phyloP scores from a whole-genome alignment of 2,329 filamentous ascomycete genomes.

The Aspergillus flavus region DNA sequence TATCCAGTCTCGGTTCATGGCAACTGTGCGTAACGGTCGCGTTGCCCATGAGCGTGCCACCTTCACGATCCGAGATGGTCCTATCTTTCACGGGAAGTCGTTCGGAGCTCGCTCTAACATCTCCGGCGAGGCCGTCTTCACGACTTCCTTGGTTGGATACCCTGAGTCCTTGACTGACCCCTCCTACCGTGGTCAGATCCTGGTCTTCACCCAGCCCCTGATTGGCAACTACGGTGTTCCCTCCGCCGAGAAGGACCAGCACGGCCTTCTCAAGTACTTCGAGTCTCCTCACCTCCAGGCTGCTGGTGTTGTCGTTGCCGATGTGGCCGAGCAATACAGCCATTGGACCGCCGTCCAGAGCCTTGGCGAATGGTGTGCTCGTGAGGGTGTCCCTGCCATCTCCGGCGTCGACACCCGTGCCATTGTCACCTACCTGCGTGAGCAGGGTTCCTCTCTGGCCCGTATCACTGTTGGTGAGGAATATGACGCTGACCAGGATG shows the following conservation, averaged over 20 bases:
- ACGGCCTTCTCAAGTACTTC: slow-evolving; percentile 94
- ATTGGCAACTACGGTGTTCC: slow-evolving; percentile 99
- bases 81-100: slow-evolving; percentile 92
- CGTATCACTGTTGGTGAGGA: slow-evolving; percentile 94
- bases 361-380: slow-evolving; percentile 88
- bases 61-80: slow-evolving; percentile 93
- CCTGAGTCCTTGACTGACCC: slow-evolving; percentile 81
- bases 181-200: slow-evolving; percentile 77
- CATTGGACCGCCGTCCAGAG: slow-evolving; percentile 99
- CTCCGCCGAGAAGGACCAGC: slow-evolving; percentile 79
- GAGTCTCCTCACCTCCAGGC: slow-evolving; percentile 98
- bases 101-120: slow-evolving; percentile 97
- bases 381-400: slow-evolving; percentile 94
- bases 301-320: slow-evolving; percentile 91
- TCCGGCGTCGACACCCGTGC: slow-evolving; percentile 95
- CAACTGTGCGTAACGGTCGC: slow-evolving; percentile 71
- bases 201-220: slow-evolving; percentile 96
- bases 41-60: slow-evolving; percentile 79
- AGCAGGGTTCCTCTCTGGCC: slow-evolving; percentile 94
- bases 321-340: slow-evolving; percentile 91
- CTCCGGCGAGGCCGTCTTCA: slow-evolving; percentile 97
- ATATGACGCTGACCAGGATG: slow-evolving; percentile 97
- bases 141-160: slow-evolving; percentile 95
- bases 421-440: slow-evolving; percentile 92
- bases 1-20: slow-evolving; percentile 54